A percentile compares a stretch with the other conserved stretches of the same genome.
Conservation (phyloP, 306 rosid genomes). For the Cicer bijugum region DNA sequence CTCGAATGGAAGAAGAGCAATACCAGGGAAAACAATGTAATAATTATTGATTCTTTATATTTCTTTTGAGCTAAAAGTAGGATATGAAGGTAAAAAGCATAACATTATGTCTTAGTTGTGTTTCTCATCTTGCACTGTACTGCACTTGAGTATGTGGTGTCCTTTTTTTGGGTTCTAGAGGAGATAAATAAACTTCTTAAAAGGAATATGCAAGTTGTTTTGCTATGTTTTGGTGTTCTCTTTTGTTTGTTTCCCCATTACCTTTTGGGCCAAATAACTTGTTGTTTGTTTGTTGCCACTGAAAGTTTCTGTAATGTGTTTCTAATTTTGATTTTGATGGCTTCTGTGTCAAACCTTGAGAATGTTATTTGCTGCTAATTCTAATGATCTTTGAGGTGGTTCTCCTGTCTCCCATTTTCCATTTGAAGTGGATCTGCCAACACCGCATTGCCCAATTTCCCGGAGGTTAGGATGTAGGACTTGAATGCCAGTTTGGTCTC, state of each 20-base stretch:
- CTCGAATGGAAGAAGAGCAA: neutral
- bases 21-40: neutral
- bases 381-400: constrained; percentile 49
- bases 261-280: constrained; percentile 12
- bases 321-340: constrained; percentile 30
- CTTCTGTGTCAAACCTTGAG: constrained; percentile 29
- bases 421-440: constrained; percentile 40
- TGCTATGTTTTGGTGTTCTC: constrained; percentile 24
- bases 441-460: constrained; percentile 26
- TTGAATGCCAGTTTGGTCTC: constrained; percentile 30
- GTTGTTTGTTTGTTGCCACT: constrained; percentile 9
- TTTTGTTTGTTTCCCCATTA: neutral
- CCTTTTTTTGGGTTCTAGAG: constrained; percentile 21
- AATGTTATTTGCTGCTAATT: constrained; percentile 41
- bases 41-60: neutral
- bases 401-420: constrained; percentile 24
- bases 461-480: constrained; percentile 21
- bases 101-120: constrained; percentile 15
- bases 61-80: constrained; percentile 1
- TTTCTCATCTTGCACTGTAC: constrained; percentile 27
- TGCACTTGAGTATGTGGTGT: constrained; percentile 25
- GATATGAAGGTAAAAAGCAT: neutral
- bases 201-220: constrained; percentile 33
- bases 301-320: neutral
- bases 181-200: constrained; percentile 12